phyloP scores from a whole-genome alignment of 805 yeast genomes.

The Myxozyma sirexii region DNA sequence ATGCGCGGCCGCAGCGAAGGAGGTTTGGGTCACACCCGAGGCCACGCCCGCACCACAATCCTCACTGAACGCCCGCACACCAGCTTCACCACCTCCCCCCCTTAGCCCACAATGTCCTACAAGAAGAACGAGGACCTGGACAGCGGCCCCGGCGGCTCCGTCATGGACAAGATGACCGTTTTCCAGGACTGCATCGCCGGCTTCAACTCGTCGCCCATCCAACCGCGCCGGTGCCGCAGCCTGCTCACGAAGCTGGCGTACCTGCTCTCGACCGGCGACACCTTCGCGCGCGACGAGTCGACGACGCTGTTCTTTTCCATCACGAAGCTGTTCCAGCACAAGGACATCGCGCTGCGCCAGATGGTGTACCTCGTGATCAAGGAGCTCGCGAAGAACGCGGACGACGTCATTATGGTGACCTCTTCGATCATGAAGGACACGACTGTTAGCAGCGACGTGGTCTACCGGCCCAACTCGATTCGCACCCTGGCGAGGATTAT shows the following conservation, averaged over 20 bases:
- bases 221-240: conserved; percentile 81
- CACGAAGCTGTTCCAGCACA: conserved; percentile 92
- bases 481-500: conserved; percentile 87
- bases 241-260: conserved; percentile 81
- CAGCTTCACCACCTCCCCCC: neutral
- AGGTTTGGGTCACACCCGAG: neutral
- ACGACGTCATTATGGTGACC: conserved; percentile 95
- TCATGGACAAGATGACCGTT: conserved; percentile 95
- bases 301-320: conserved; percentile 91
- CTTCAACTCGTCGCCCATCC: conserved; percentile 88
- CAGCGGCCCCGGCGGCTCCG: conserved; percentile 50
- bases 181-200: conserved; percentile 93
- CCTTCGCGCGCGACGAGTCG: conserved; percentile 84
- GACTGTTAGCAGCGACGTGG: conserved; percentile 74
- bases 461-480: conserved; percentile 92
- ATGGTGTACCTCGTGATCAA: conserved; percentile 91
- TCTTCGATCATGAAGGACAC: conserved; percentile 98
- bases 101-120: conserved; percentile 65
- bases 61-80: neutral
- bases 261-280: conserved; percentile 81
- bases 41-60: neutral
- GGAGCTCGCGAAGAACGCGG: conserved; percentile 80
- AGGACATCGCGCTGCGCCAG: conserved; percentile 83
- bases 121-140: conserved; percentile 81
- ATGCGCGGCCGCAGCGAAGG: neutral